Evolutionary conservation across 1,284 basidiomycete genomes (phyloP).

Genomic region (Sanghuangporus sanghuang): DNA sequence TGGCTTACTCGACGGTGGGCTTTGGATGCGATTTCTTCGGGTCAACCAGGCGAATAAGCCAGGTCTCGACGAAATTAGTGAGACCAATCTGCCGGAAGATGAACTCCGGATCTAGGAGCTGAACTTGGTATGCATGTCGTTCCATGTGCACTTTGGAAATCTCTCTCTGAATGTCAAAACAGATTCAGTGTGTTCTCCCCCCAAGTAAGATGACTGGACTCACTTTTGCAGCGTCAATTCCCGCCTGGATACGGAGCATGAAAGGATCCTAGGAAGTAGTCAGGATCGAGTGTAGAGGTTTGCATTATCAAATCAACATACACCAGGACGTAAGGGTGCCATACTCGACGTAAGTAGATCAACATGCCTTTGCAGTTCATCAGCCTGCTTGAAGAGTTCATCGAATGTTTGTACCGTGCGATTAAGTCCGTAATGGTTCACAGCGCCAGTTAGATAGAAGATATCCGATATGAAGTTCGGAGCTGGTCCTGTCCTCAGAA

Average conservation of each 20-base stretch:
- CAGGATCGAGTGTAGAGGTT: slow-evolving; percentile 12
- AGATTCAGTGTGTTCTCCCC: neutral
- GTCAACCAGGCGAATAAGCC: slow-evolving; percentile 93
- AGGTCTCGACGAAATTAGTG: slow-evolving; percentile 87
- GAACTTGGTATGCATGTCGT: slow-evolving; percentile 79
- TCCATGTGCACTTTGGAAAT: slow-evolving; percentile 64
- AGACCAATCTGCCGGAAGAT: slow-evolving; percentile 79
- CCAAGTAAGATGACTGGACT: neutral
- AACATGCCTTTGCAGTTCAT: slow-evolving; percentile 75
- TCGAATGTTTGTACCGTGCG: slow-evolving; percentile 75
- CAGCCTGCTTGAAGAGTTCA: slow-evolving; percentile 65
- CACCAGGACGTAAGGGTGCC: slow-evolving; percentile 75
- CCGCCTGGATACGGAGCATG: slow-evolving; percentile 62
- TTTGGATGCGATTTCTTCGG: slow-evolving; percentile 77
- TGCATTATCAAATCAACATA: slow-evolving; percentile 32
- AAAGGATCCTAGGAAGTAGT: slow-evolving; percentile 45
- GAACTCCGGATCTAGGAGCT: slow-evolving; percentile 84
- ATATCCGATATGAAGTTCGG: slow-evolving; percentile 96
- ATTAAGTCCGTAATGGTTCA: slow-evolving; percentile 82
- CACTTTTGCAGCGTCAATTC: slow-evolving; percentile 72
- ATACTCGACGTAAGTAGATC: slow-evolving; percentile 61
- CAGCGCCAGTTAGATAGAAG: slow-evolving; percentile 84
- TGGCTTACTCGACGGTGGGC: slow-evolving; percentile 57
- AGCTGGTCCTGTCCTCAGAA: slow-evolving; percentile 35
- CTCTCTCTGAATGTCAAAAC: slow-evolving; percentile 42